phyloP scores from a whole-genome alignment of 768 basidiomycete genomes.

The Amanita pallidorosea region DNA sequence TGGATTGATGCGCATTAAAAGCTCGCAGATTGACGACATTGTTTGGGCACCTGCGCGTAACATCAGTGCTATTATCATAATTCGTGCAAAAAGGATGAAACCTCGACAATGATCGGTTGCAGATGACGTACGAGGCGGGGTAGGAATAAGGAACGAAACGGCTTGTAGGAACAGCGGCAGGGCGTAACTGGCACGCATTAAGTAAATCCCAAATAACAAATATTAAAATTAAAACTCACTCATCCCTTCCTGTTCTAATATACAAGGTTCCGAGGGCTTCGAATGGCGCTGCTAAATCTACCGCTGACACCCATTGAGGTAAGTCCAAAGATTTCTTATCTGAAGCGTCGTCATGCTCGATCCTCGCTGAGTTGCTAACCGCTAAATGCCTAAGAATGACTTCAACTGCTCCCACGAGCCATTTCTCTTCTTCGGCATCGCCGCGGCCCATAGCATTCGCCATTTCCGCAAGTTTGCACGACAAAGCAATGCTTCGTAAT shows the following conservation, averaged over 20 bases:
- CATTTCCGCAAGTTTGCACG: conserved; percentile 33
- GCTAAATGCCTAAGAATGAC: conserved; percentile 27
- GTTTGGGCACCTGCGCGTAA: conserved; percentile 28
- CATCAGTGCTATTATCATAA: background rate
- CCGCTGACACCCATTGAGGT: conserved; percentile 48
- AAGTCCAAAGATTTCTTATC: conserved; percentile 25
- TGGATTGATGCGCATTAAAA: conserved; percentile 24
- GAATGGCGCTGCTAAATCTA: conserved; percentile 57
- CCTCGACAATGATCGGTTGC: conserved; percentile 52
- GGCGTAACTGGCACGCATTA: conserved; percentile 37
- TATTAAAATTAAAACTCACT: conserved; percentile 24
- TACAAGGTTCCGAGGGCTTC: conserved; percentile 60
- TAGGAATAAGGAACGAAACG: conserved; percentile 47
- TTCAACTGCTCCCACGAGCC: conserved; percentile 33
- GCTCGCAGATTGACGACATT: conserved; percentile 34
- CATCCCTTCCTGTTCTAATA: conserved; percentile 39
- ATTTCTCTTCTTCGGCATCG: conserved; percentile 29
- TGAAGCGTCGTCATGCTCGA: background rate
- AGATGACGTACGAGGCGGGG: conserved; percentile 21
- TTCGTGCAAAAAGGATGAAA: conserved; percentile 12
- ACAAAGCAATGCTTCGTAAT: conserved; percentile 26
- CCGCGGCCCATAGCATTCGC: conserved; percentile 13
- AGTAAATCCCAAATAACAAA: background rate
- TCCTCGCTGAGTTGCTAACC: conserved; percentile 10
- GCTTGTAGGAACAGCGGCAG: conserved; percentile 58